Conservation (phyloP, 2,329 filamentous ascomycete genomes). For the Fusarium anthophilum region DNA sequence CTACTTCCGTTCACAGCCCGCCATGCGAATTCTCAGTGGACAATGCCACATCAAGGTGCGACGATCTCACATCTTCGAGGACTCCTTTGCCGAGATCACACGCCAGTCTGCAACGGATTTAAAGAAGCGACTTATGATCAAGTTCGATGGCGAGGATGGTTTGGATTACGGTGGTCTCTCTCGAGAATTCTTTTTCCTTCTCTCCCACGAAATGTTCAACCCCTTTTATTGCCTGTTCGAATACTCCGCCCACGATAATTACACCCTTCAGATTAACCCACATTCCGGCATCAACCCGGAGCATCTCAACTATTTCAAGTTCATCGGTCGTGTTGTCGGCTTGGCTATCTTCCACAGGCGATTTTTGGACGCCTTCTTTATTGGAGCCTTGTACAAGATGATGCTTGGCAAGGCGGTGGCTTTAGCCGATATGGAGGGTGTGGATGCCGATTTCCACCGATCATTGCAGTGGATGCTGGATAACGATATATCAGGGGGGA, state of each 20-base stretch:
- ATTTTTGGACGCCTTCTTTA: constrained; percentile 98
- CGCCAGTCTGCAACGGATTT: constrained; percentile 93
- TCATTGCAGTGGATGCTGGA: constrained; percentile 98
- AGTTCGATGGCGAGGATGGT: constrained; percentile 98
- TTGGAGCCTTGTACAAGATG: constrained; percentile 99
- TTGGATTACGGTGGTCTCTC: constrained; percentile 98
- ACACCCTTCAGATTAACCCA: constrained; percentile 99
- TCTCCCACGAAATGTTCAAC: constrained; percentile 99
- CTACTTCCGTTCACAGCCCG: constrained; percentile 98
- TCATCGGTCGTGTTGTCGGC: constrained; percentile 96
- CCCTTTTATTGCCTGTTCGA: constrained; percentile 99
- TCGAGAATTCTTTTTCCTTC: constrained; percentile 98
- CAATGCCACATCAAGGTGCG: constrained; percentile 99
- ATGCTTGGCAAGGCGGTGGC: constrained; percentile 92
- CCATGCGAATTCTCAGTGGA: constrained; percentile 91
- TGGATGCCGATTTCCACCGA: constrained; percentile 96
- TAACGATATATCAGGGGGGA: constrained; percentile 92
- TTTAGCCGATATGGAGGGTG: constrained; percentile 97
- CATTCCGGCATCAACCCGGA: constrained; percentile 99
- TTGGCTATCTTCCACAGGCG: constrained; percentile 97
- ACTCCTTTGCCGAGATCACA: constrained; percentile 98
- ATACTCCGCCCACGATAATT: constrained; percentile 99
- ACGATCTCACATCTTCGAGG: constrained; percentile 96
- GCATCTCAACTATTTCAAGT: constrained; percentile 99
- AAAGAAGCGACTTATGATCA: constrained; percentile 99